phyloP scores from a whole-genome alignment of 2,329 filamentous ascomycete genomes.

The Exophiala viscosa region DNA sequence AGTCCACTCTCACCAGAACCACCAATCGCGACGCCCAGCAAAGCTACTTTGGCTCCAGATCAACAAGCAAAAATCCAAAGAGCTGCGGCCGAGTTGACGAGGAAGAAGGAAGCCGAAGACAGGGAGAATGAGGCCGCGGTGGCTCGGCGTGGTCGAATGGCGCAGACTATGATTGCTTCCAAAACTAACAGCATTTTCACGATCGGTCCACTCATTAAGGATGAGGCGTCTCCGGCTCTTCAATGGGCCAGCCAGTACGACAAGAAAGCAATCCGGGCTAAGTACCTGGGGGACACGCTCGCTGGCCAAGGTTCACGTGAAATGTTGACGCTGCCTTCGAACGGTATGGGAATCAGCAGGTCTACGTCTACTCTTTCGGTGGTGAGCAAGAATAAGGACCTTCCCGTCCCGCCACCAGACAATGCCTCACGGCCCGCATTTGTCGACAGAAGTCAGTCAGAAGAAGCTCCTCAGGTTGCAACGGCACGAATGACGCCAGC shows the following conservation, averaged over 20 bases:
- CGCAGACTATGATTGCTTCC: slow-evolving; percentile 48
- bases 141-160: slow-evolving; percentile 54
- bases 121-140: slow-evolving; percentile 43
- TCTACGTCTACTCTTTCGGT: slow-evolving; percentile 25
- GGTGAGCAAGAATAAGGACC: slow-evolving; percentile 26
- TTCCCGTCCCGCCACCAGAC: slow-evolving; percentile 18
- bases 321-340: slow-evolving; percentile 36
- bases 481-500: background rate
- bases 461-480: slow-evolving; percentile 6
- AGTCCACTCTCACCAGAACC: slow-evolving; percentile 48
- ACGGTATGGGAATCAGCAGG: slow-evolving; percentile 35
- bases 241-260: slow-evolving; percentile 97
- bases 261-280: slow-evolving; percentile 76
- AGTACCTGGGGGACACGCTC: slow-evolving; percentile 73
- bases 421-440: slow-evolving; percentile 5
- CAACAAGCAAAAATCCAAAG: slow-evolving; percentile 92
- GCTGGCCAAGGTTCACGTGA: slow-evolving; percentile 65
- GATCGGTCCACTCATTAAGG: slow-evolving; percentile 77
- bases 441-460: slow-evolving; percentile 17
- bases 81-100: slow-evolving; percentile 78
- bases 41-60: slow-evolving; percentile 80
- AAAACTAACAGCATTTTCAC: slow-evolving; percentile 92
- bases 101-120: slow-evolving; percentile 59
- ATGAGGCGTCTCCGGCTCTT: slow-evolving; percentile 86
- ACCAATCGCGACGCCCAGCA: slow-evolving; percentile 53